Base-by-base conservation (phyloP, 805 yeast species). In the Yarrowia yakushimensis region DNA sequence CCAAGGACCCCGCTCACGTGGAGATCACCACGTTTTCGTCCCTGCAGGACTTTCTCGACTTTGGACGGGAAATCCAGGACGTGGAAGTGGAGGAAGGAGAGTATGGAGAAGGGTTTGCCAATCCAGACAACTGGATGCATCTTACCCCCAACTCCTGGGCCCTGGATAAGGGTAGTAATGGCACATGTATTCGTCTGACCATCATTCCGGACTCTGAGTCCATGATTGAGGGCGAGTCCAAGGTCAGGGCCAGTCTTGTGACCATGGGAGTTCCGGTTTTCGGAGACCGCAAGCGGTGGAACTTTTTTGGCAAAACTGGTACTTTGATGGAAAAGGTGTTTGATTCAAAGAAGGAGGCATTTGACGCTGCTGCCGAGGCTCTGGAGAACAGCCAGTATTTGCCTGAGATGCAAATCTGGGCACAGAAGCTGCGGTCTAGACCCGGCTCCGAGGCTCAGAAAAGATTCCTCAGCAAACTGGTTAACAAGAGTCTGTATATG, bases 141-240 rank as follows among this genome's bases (percentile, higher is more conserved):
- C 17, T 52, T n/a, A 52, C 59, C 10, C 59, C 59, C 12, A 52
- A 52, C 43, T 36, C 59, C 2, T 52, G 59, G 59, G 59, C 43
- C 12, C 13, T 52, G 8, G 33, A 36, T 12, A 17, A 33, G 17
- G 43, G 39, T 2, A 3, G 17, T 23, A 2, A 17, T 2, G 41
- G 41, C 8, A 52, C 59, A 0, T 30, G 33, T 27, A 18, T 52
- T n/a, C 31, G 43, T n/a, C 17, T 52, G 18, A 52, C 48, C 7
- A 25, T 52, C 11, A 17, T 36, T 25, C 59, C 55, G 2, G 55
- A 48, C 34, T n/a, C 33, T 0, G 43, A 52, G 17, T 23, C 33
- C n/a, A 7, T 34, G 4, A 41, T 18, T 13, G 18, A 17, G 5
- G 59, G 43, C 2, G 17, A 25, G 10, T 2, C 11, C 17, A 13